phyloP scores from a whole-genome alignment of 1,139 yeast species.

The Kodamaea plutei region DNA sequence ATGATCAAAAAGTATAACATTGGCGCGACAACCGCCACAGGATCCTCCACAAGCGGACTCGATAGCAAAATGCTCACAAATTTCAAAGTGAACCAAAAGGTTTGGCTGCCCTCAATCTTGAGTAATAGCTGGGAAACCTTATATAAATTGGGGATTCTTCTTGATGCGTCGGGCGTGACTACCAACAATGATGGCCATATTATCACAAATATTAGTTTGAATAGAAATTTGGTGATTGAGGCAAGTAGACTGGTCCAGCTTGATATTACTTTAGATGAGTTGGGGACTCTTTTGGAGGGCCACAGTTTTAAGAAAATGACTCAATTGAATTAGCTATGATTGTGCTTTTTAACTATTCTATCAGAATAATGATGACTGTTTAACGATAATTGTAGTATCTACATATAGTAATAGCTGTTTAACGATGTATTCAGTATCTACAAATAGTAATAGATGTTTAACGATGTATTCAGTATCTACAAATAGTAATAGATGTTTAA shows the following conservation, averaged over 20 bases:
- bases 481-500: too few species aligned
- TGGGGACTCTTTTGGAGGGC: conserved; percentile 29
- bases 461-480: too few species aligned
- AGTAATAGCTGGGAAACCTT: conserved; percentile 54
- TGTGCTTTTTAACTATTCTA: too few species aligned
- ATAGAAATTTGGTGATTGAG: conserved; percentile 32
- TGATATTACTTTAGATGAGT: conserved; percentile 44
- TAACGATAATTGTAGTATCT: too few species aligned
- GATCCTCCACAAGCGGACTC: conserved; percentile 24
- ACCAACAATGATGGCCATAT: conserved; percentile 33
- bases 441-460: too few species aligned
- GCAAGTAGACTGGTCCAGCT: conserved; percentile 47
- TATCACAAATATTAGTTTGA: conserved; percentile 28
- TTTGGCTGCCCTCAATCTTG: conserved; percentile 47
- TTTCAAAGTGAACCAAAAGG: conserved; percentile 39
- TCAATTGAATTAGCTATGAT: conserved; percentile 17
- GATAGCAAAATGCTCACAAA: conserved; percentile 28
- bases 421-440: too few species aligned
- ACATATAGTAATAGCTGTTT: too few species aligned
- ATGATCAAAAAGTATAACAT: conserved; percentile 48
- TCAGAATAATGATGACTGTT: too few species aligned
- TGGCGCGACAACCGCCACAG: conserved; percentile 24
- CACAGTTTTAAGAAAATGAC: conserved; percentile 31
- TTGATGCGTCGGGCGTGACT: conserved; percentile 31
- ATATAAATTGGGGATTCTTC: conserved; percentile 33